Evolutionary conservation across 2,329 filamentous ascomycete genomes (phyloP), one percentile per base, ranked within the genome.

Genomic region (Ceratocystis ficicola): DNA sequence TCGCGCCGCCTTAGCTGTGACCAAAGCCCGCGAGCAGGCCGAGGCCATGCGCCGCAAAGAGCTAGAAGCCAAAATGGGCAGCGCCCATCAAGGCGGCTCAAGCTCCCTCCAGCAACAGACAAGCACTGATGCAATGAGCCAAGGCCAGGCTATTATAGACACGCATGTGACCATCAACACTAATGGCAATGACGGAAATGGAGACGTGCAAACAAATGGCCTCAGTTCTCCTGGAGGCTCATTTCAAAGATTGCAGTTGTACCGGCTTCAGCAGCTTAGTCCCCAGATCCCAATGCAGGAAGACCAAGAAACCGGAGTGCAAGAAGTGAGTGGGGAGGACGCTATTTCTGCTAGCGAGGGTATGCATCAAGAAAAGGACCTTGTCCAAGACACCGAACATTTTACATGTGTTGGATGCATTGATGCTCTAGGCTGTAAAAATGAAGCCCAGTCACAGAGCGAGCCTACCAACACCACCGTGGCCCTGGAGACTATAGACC

Each of bases 1-100:
- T n/a, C 66, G 66, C 30, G 66, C 66, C 30, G 66, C 66, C n/a
- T 41, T 67, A 10, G 63, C 63, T 6, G 60, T 67, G 15, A 67
- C 66, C 1, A 65, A 65, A 41, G 66, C 63, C 57, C 66, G 66
- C 22, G 66, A 67, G 36, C 44, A 44, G 25, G 63, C 66, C 30
- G 66, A 63, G 3, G 50, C 20, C n/a, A 41, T 65, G 5, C 66
- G 66, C 17, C 63, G 65, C 15, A 44, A 50, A 46, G 46, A 46
- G 15, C 20, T 62, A 17, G 22, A 46, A 25, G 41, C n/a, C 15
- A 46, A 20, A 25, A 63, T 17, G 44, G 20, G 10, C 28, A 36
- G 5, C n/a, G 30, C 1, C 1, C 15, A 25, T 5, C 55, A 59
- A 2, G 55, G 28, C 28, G 36, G 12, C 15, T 59, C 25, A 30